Conservation (phyloP, 2,329 filamentous ascomycete genomes). For the Nannizzia gypsea region DNA sequence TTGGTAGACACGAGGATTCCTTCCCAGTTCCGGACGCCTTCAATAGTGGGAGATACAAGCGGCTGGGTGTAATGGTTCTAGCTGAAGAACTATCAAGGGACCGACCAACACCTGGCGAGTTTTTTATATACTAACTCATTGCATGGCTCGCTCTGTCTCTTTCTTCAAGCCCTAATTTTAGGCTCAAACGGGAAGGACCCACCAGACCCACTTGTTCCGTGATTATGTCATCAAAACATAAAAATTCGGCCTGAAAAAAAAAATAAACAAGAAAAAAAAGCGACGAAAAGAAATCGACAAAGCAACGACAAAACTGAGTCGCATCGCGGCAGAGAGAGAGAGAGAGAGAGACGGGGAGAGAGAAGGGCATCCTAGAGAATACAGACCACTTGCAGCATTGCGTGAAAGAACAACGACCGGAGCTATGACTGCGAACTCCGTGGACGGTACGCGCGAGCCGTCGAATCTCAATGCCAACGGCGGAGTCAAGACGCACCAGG, state of each 20-base stretch:
- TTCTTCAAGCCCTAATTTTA: neutral
- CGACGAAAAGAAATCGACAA: neutral
- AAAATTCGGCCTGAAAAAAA: neutral
- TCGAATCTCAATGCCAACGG: neutral
- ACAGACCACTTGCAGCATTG: neutral
- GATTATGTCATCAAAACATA: neutral
- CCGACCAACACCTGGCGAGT: too few species aligned
- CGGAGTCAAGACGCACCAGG: neutral
- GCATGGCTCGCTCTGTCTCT: neutral
- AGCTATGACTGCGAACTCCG: neutral
- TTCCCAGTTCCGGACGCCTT: too few species aligned
- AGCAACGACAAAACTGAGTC: neutral
- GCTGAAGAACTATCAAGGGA: too few species aligned
- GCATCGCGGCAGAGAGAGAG: neutral
- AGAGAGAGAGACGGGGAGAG: neutral
- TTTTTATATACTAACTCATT: neutral
- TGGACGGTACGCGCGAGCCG: neutral
- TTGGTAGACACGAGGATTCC: too few species aligned
- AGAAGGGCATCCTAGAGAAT: neutral
- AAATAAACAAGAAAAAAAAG: neutral
- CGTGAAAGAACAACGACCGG: neutral
- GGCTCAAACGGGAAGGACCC: neutral
- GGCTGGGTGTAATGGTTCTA: too few species aligned
- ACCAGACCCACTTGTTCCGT: neutral
- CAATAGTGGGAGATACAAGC: too few species aligned